Evolutionary conservation across 352 stramenopile genomes (phyloP), one percentile per base, ranked within the genome.

Genomic region (Phytophthora capsici): DNA sequence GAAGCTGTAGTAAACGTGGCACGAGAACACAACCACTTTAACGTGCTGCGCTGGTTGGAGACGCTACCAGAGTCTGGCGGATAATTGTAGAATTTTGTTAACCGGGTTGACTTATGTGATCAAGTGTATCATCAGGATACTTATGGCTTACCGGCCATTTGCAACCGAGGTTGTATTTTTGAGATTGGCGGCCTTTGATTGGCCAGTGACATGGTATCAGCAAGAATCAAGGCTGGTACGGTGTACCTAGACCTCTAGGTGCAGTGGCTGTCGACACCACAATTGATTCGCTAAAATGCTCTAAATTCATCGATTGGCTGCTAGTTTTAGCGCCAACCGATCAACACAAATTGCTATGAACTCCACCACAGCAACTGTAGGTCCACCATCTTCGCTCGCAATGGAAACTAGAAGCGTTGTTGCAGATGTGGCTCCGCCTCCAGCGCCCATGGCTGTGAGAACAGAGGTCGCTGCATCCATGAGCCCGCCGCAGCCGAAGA

Each of bases 21-120:
- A 7, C 69, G 73, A 13, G 69, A 74, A 19, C 47, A 52, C 6
- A 66, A 65, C 10, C 66, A 79, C 40, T 82, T 79, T 22, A 47
- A 70, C 30, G 20, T 82, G 4, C 37, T 82, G 51, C 52, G 66
- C 45, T 82, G 73, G 69, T 55, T 82, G 7, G 73, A 82, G 48
- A 77, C 57, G 19, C 56, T 82, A 4, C 63, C 62, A 9, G 70
- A 78, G 37, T 51, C 61, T 48, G 70, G 66, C 5, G 60, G 59
- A 50, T 71, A 71, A 44, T 62, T 65, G 20, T 75, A 67, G 25
- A 13, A 17, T 6, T 28, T 28, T 28, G 25, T 28, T 8, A 28
- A 6, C 25, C n/a, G n/a, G n/a, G n/a, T n/a, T n/a, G n/a, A n/a
- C n/a, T n/a, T n/a, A n/a, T n/a, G n/a, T n/a, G n/a, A n/a, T n/a